Base-by-base conservation (phyloP, 1,284 basidiomycete genomes). In the Schizopora paradoxa region DNA sequence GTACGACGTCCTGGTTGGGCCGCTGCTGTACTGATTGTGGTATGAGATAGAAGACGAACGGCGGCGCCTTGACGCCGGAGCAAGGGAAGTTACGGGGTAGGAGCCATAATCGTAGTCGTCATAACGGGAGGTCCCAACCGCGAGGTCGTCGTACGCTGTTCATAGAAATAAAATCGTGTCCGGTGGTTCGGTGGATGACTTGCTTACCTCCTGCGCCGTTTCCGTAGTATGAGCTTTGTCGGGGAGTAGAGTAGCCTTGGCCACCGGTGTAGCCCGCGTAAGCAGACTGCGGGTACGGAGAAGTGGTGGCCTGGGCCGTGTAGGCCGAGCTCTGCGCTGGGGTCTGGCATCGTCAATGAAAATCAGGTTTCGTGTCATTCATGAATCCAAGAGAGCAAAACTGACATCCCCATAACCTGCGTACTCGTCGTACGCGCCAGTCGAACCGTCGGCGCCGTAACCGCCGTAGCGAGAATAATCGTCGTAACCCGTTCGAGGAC, bases 41-140 rank as follows among this genome's bases (percentile, higher is more conserved):
- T 39, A 43, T n/a, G 80, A 82, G 40, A 79, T 65, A n/a, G 72
- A 72, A 14, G 79, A 80, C 53, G 74, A 69, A 36, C 74, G 68
- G 31, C 79, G 73, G 47, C 69, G 68, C 45, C 72, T 69, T 25
- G 47, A 54, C 48, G 51, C 60, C 58, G 55, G 53, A 3, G 48
- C 43, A 23, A 50, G 26, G 44, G 39, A 4, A 34, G 14, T 18
- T 50, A 51, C 4, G 48, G 32, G 5, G 47, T 37, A 29, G 21
- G 29, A 28, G 18, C 14, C 14, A 27, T 51, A 51, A 29, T 51
- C 49, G 23, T 38, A 31, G 21, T 31, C 28, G 28, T 51, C 49
- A 25, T 22, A 26, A 23, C 26, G 14, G 25, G 21, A 21, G 23
- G 31, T 51, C 54, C 60, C 53, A 65, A 45, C 60, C 56, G 53